Percentiles rank a stretch among this genome's conserved stretches.
These are phyloP conservation scores for Pilaira anomala DNA, from an alignment of 192 early-diverging fungal species.

Conservation along the genomic window DNA sequence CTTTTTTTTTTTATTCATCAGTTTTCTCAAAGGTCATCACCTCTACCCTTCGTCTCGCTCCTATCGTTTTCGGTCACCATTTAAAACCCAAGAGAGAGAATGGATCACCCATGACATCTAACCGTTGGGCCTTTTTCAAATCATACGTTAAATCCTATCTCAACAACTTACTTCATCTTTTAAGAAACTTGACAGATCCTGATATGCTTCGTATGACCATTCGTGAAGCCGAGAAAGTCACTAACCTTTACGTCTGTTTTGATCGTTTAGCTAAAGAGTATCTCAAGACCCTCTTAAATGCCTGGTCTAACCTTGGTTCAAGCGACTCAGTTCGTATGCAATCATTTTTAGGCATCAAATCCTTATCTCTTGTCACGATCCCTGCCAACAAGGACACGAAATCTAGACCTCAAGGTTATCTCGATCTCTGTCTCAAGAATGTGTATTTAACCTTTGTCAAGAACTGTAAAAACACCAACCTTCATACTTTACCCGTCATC, in stretches of 20 bases:
- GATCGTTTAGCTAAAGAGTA: conserved; percentile 78
- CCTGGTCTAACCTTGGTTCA: conserved; percentile 51
- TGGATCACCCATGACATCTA: conserved; percentile 33
- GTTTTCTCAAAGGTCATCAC: conserved; percentile 84
- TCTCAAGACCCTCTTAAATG: conserved; percentile 60
- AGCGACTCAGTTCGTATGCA: conserved; percentile 75
- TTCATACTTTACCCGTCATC: conserved; percentile 79
- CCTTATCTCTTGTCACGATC: conserved; percentile 51
- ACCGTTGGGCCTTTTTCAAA: conserved; percentile 72
- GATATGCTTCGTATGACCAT: conserved; percentile 83
- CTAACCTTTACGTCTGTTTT: conserved; percentile 80
- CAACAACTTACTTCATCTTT: conserved; percentile 65
- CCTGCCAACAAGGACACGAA: conserved; percentile 16
- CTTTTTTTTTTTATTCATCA: too few relatives aligned
- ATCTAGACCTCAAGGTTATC: conserved; percentile 36
- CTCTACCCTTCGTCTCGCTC: conserved; percentile 66
- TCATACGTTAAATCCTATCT: conserved; percentile 84
- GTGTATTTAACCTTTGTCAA: conserved; percentile 81
- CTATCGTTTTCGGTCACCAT: conserved; percentile 67
- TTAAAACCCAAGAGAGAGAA: conserved; percentile 38
- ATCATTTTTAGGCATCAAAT: conserved; percentile 80
- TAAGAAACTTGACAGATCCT: conserved; percentile 79
- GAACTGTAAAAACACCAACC: conserved; percentile 69
- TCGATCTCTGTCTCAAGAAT: conserved; percentile 74
- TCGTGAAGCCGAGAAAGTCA: conserved; percentile 73